Evolutionary conservation across 1,139 yeast species (phyloP).

Genomic region (Sugiyamaella sp.): DNA sequence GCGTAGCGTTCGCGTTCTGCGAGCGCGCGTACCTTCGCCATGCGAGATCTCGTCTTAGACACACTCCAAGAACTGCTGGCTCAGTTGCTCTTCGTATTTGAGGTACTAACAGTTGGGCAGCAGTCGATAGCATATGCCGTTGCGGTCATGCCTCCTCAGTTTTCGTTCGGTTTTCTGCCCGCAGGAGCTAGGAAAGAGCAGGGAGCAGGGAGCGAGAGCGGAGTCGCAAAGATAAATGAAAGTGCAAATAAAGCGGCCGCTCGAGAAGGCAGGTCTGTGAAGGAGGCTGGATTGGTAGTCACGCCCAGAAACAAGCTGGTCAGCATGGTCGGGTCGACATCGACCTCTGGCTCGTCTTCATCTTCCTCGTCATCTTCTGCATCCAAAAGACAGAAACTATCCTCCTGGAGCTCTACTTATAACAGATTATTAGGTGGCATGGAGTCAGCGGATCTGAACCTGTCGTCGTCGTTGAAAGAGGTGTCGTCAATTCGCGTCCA

Average conservation of each 20-base stretch:
- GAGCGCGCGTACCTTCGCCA: no score
- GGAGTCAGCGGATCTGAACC: background rate
- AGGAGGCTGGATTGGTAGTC: background rate
- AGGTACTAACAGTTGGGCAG: no score
- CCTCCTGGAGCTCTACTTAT: slow-evolving; percentile 14
- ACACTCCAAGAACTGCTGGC: no score
- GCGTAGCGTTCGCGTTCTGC: no score
- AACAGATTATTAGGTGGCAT: slow-evolving; percentile 13
- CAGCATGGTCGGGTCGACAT: background rate
- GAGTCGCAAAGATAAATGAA: no score
- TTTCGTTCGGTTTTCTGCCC: background rate
- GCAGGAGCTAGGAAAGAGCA: background rate
- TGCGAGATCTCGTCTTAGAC: no score
- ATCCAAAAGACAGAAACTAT: slow-evolving; percentile 5
- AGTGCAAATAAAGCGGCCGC: background rate
- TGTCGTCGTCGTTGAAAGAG: background rate
- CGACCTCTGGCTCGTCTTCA: background rate
- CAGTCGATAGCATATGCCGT: no score
- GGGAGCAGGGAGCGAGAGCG: background rate
- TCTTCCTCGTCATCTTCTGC: background rate
- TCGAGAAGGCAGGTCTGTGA: background rate
- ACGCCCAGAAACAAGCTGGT: background rate
- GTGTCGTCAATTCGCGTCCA: background rate
- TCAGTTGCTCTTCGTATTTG: no score
- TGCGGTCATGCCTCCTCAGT: slow-evolving; percentile 1